Evolutionary conservation across 129 eudicot genomes (phyloP).

Genomic region (Artemisia tridentata): DNA sequence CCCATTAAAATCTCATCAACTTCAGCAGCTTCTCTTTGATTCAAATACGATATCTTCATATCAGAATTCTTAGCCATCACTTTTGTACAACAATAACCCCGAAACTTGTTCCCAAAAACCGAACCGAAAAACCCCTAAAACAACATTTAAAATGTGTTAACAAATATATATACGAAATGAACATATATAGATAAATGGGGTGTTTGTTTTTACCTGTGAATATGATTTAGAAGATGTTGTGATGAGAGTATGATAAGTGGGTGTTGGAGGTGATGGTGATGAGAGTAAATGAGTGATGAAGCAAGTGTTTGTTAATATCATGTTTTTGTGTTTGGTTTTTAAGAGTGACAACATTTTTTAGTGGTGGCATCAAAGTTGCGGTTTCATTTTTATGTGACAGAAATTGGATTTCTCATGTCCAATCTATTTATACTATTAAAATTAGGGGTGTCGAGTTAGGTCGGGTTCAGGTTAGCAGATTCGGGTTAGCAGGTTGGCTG

Average conservation of each 20-base stretch:
- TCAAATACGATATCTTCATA: constrained; percentile 57
- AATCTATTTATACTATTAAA: too few species aligned
- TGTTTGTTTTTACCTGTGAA: constrained; percentile 31
- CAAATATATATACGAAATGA: not conserved
- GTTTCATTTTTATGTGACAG: too few species aligned
- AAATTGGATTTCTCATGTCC: too few species aligned
- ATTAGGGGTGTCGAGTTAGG: too few species aligned
- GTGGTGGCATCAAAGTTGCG: not conserved
- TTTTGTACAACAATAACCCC: constrained; percentile 38
- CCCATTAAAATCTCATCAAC: constrained; percentile 95
- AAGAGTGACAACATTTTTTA: constrained; percentile 38
- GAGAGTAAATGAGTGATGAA: constrained; percentile 39
- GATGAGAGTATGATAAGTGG: constrained; percentile 8
- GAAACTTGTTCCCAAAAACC: constrained; percentile 34
- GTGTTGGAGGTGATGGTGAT: constrained; percentile 24
- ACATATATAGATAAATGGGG: not conserved
- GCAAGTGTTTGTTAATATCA: constrained; percentile 43
- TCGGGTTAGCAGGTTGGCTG: too few species aligned
- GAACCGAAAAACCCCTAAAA: constrained; percentile 45
- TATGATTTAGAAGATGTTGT: constrained; percentile 24
- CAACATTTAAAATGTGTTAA: not conserved
- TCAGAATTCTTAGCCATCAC: constrained; percentile 48
- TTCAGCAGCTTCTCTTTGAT: constrained; percentile 84
- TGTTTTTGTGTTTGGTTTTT: constrained; percentile 53
- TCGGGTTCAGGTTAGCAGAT: too few species aligned